Evolutionary conservation across 371 early-diverging fungal genomes (phyloP).

Genomic region (Basidiobolus meristosporus): DNA sequence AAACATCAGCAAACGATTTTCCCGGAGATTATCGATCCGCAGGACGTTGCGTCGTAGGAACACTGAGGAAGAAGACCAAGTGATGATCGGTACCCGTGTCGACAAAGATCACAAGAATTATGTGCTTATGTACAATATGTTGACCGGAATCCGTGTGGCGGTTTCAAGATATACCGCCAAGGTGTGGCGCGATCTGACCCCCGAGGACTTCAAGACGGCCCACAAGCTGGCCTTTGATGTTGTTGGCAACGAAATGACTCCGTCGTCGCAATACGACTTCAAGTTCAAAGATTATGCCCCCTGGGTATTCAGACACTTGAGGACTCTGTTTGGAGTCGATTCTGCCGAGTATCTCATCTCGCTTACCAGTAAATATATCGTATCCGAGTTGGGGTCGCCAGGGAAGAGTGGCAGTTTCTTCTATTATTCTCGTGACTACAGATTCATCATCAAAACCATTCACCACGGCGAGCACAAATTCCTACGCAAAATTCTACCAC

Average conservation of each 20-base stretch:
- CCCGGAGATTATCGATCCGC: too few relatives aligned
- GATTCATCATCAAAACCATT: constrained; percentile 95
- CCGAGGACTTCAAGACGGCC: constrained; percentile 63
- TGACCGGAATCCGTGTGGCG: constrained; percentile 78
- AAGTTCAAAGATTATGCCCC: constrained; percentile 97
- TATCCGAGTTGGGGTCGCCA: constrained; percentile 86
- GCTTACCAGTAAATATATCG: constrained; percentile 85
- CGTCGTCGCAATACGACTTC: constrained; percentile 86
- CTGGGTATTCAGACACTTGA: constrained; percentile 78
- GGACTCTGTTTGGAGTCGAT: constrained; percentile 73
- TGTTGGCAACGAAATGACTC: constrained; percentile 81
- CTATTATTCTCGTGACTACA: constrained; percentile 90
- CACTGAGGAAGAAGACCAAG: constrained; percentile 23
- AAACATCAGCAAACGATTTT: too few relatives aligned
- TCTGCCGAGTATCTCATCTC: constrained; percentile 90
- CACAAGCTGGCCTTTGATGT: constrained; percentile 89
- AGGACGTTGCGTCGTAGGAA: too few relatives aligned
- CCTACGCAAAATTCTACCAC: constrained; percentile 59
- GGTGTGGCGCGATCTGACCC: constrained; percentile 38
- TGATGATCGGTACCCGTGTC: constrained; percentile 39
- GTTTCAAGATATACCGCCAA: constrained; percentile 76
- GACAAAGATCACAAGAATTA: constrained; percentile 47
- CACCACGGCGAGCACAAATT: constrained; percentile 87
- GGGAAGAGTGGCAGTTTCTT: constrained; percentile 93
- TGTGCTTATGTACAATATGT: constrained; percentile 93